A percentile compares a stretch with the other conserved stretches of the same genome.
These are phyloP conservation scores for Thelonectria olida DNA, from an alignment of 2,329 filamentous ascomycete species.

Conservation along the genomic window DNA sequence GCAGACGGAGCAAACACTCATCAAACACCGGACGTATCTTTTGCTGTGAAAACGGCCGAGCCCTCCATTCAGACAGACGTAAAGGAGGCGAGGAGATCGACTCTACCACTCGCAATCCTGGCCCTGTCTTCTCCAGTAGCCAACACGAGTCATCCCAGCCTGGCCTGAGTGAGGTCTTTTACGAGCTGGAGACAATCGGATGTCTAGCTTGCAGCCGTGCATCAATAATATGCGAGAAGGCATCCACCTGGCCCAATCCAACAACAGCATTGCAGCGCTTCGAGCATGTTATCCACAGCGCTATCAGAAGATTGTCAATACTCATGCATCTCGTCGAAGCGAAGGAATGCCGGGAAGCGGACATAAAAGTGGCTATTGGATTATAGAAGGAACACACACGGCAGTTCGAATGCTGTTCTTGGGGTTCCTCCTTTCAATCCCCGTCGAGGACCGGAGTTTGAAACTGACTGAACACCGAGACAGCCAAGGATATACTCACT, in stretches of 20 bases:
- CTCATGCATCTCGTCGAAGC: conserved; percentile 4
- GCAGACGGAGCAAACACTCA: conserved; percentile 10
- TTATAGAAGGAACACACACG: not conserved
- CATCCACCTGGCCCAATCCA: conserved; percentile 1
- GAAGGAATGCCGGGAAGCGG: not conserved
- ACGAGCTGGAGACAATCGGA: not conserved
- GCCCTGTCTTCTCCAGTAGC: too few species aligned
- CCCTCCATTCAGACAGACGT: not conserved
- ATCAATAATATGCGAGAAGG: conserved; percentile 1
- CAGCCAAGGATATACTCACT: too few species aligned
- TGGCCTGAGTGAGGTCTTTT: not conserved
- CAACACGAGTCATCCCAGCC: not conserved
- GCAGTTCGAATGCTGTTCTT: not conserved
- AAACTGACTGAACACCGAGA: too few species aligned
- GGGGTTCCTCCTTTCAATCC: not conserved
- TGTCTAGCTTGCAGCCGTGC: not conserved
- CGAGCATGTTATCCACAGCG: not conserved
- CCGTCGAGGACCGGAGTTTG: too few species aligned
- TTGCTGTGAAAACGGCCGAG: not conserved
- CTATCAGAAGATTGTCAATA: not conserved
- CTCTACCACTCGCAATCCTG: too few species aligned
- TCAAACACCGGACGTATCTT: conserved; percentile 7
- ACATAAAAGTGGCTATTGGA: not conserved
- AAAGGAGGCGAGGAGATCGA: not conserved
- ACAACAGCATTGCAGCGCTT: not conserved